Evolutionary conservation across 768 basidiomycete species (phyloP), one percentile per base, ranked within the genome.

Genomic region (Russula vinacea): DNA sequence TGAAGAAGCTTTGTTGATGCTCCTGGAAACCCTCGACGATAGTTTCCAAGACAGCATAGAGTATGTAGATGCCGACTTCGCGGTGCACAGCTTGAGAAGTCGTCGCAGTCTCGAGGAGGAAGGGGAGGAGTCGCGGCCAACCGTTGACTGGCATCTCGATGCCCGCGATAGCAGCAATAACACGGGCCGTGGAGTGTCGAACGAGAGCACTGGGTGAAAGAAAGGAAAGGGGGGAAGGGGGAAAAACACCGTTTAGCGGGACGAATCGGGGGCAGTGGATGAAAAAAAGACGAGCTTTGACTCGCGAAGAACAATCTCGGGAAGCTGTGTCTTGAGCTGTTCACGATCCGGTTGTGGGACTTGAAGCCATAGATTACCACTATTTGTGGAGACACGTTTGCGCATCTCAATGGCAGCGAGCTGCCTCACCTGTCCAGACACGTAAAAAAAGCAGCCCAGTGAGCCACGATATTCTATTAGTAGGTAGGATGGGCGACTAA

Each of bases 351-450:
- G 78, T 73, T 83, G 82, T 40, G 84, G 76, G 33, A 92, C 81
- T 61, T 83, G 78, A 22, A 84, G 78, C 97, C 97, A 99, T 37
- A 95, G 76, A 73, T 83, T 84, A 56, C 89, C 90, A 69, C 88
- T 90, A 70, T 88, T 88, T 73, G 86, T 83, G 32, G 81, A 74
- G 65, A 98, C 84, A 62, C 96, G 90, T 81, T 99, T 99, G 70
- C 96, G 84, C 74, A 98, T 81, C 77, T 99, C 97, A 60, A 98
- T 94, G 9, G 95, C 94, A 54, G 95, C 92, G 24, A 99, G 83
- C 85, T 99, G 97, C 66, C 94, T 91, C 67, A 98, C 87, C 95
- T 99, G 57, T 29, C 14, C 1, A 11, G 11, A 56, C 14, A 47
- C 53, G 10, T 2, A 40, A 19, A 65, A 33, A 9, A 16, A 16